Base-by-base conservation (phyloP, 371 early-diverging fungal genomes). In the Umbelopsis sp. region DNA sequence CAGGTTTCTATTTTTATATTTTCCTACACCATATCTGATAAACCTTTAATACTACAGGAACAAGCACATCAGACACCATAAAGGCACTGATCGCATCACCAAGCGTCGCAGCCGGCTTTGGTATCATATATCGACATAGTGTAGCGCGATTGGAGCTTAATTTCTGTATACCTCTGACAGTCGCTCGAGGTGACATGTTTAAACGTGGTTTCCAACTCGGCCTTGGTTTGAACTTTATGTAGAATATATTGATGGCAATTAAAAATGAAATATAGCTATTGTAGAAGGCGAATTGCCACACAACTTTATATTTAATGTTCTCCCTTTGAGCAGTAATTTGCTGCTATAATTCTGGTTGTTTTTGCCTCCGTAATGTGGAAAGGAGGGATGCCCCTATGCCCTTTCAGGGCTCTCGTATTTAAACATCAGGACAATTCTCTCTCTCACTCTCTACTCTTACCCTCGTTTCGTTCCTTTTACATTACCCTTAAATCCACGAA, bases 61-160 rank as follows among this genome's bases (percentile, higher is more conserved):
- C 73, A 24, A 72, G 50, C 10, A 52, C 75, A 37, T 44, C 70
- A 46, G 74, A 83, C 63, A 79, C 77, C 20, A 65, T 73, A 4
- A 72, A 75, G 50, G 77, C 76, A 18, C 66, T 87, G 57, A 75
- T 70, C 35, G 74, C 78, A 66, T 80, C 81, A 16, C 95, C 95
- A 6, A 90, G 92, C 35, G 76, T 84, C 8, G 78, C 93, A 1
- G 85, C 81, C 4, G 94, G 95, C 25, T 70, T 90, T 12, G 98
- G 98, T 57, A 80, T 98, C n/a, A 90, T 92, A 14, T 93, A 92
- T 64, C 89, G 91, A 51, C 94, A 96, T 73, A 91, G 92, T 67
- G 87, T 93, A 66, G 88, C 94, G 51, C 87, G 96, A 20, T 83
- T 94, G 5, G 98, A 98, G 80, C 75, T 96, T 50, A 97, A 97